phyloP scores from a whole-genome alignment of 495 filamentous ascomycete species.

The Saxispiralis lemnorum region DNA sequence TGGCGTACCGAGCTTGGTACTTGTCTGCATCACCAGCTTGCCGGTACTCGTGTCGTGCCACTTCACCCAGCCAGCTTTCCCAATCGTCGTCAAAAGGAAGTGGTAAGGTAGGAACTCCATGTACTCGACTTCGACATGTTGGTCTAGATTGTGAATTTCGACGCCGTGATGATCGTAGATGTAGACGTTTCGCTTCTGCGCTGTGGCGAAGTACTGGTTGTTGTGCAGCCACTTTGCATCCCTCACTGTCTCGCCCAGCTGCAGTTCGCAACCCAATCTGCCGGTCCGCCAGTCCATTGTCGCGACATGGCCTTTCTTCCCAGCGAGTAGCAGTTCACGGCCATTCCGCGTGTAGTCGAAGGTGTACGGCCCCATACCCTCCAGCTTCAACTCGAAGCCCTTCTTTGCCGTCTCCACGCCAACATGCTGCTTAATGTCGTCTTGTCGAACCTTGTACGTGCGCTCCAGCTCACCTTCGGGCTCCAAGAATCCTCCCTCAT shows the following conservation, averaged over 20 bases:
- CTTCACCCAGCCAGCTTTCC: conserved; percentile 69
- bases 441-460: conserved; percentile 82
- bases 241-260: conserved; percentile 72
- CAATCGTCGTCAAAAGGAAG: conserved; percentile 75
- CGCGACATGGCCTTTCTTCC: conserved; percentile 85
- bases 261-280: conserved; percentile 75
- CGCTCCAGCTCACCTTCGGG: conserved; percentile 73
- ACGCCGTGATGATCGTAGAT: conserved; percentile 84
- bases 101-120: conserved; percentile 96
- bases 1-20: conserved; percentile 67
- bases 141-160: conserved; percentile 76
- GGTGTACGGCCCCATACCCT: conserved; percentile 66
- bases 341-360: conserved; percentile 82
- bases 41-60: conserved; percentile 94
- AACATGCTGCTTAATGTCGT: conserved; percentile 61
- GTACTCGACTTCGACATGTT: conserved; percentile 80
- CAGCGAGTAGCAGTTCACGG: conserved; percentile 63
- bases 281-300: conserved; percentile 93
- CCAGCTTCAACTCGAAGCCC: conserved; percentile 73
- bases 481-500: conserved; percentile 71
- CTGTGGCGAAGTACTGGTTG: conserved; percentile 89
- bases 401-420: conserved; percentile 75
- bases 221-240: conserved; percentile 91
- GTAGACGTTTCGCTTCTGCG: conserved; percentile 90
- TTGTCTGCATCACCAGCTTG: conserved; percentile 61